Evolutionary conservation across 345 rosid genomes (phyloP), one percentile per base, ranked within the genome.

Genomic region (Atalantia buxifolia): DNA sequence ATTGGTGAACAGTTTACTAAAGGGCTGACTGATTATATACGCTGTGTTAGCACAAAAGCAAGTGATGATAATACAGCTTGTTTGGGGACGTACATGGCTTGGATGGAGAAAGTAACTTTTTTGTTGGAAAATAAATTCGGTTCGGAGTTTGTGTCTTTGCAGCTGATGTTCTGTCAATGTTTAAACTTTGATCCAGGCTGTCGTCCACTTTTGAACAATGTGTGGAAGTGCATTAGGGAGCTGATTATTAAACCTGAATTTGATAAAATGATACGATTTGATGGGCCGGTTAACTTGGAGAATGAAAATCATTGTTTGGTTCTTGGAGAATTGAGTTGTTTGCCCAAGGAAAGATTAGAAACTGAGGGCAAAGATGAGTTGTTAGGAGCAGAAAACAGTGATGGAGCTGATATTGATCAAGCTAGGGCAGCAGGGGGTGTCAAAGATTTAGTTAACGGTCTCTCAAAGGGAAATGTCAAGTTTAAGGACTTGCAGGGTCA

Each of bases 151-250:
- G 76, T 63, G 76, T 28, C 82, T 14, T 68, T 92, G 82, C 82
- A 81, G 73, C 78, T 76, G 77, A 78, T 85, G 80, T 86, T 95
- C 9, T 80, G 82, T 76, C 83, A 83, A 60, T 88, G 96, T 85
- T 85, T 89, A 77, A 84, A 85, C 85, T 83, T 88, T 82, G 90
- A 91, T 86, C 86, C 91, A 28, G 71, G 56, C 76, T 72, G 77
- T 61, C 93, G 96, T n/a, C 93, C 95, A 66, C 80, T 48, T 78
- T 69, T 87, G 60, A 60, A 67, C 73, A 89, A 92, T 79, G 75
- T 93, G n/a, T 88, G 96, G 94, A 91, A 86, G 78, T 86, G 86
- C 76, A 53, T 88, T 74, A 85, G 93, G 87, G 88, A 88, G 78
- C 75, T 95, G 71, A 72, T 92, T 74, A 69, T 88, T 65, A 75